Base-by-base conservation (phyloP, 2,329 filamentous ascomycete genomes). In the Stromatinia cepivora region DNA sequence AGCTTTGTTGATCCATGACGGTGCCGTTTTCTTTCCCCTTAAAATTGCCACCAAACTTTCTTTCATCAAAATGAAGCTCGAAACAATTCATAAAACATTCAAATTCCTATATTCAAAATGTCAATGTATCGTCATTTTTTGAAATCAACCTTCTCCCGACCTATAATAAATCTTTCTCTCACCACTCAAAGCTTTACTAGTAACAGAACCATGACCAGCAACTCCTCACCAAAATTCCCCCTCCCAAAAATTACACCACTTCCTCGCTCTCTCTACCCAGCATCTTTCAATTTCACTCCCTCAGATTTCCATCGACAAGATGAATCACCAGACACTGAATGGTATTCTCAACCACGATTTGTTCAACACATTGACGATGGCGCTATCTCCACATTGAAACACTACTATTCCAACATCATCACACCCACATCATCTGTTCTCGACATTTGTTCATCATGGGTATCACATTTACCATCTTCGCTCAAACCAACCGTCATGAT, bases 361-460 rank as follows among this genome's bases (percentile, higher is more conserved):
- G 84, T 86, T 1, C 84, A 84, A 15, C 84, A 86, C 70, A 86
- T 86, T 72, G 84, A 86, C 72, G 82, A 84, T 54, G 77, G 80
- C 7, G 83, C 84, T 0, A 84, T 85, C 64, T 74, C 75, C 5
- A 76, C 79, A 0, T 74, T 86, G 2, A 77, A 79, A 34, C 71
- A 75, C 3, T 86, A 86, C 76, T 86, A 86, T 74, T 76, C 76
- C n/a, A 71, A 72, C 0, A 78, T 78, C 1, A 76, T 86, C 5
- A 83, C 83, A 0, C 70, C 70, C 5, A 76, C 74, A 58, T 81
- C 83, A 1, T 76, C 74, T 0, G 80, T 86, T 0, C 71, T 86
- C 15, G 84, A 86, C 70, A 79, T 86, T 70, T 86, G 84, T 73
- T 81, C 79, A 0, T 82, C 81, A 36, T 86, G 84, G 84, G 78